Evolutionary conservation across 768 basidiomycete species (phyloP), one percentile per base, ranked within the genome.

Genomic region (Suillus tomentosus): DNA sequence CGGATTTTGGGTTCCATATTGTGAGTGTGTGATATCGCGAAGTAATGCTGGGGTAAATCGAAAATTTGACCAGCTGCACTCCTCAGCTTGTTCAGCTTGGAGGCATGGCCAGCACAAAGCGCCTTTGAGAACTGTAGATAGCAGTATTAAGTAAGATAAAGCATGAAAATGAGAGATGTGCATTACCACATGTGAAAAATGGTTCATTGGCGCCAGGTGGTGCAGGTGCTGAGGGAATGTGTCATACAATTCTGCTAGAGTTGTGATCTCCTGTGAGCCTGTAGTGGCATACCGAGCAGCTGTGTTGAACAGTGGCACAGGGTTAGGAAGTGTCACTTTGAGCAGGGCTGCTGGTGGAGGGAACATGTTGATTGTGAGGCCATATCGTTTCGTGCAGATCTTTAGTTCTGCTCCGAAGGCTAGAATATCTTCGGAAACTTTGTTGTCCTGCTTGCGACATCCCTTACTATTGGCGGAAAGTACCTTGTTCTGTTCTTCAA

Each of bases 281-380:
- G 24, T 37, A 13, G 61, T 42, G 10, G n/a, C 19, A 62, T 62
- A 62, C 39, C 1, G 51, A 22, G 36, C 39, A 13, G 48, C 34
- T 10, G 51, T 27, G 55, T 39, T 27, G 34, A 37, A 42, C 3
- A 37, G 51, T 8, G 5, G 36, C 34, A 14, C 5, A 19, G n/a
- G 39, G 15, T 36, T 37, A n/a, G 51, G 39, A 24, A 34, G 37
- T 56, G 53, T 36, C 14, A 13, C 55, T 37, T 51, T n/a, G 14
- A 62, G 54, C 24, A 62, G 14, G 43, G 36, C 60, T 31, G n/a
- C 27, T 5, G 9, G 39, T 27, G 48, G 34, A 8, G 53, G 37
- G 36, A 37, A 55, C 48, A 55, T 36, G 19, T 62, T 51, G 22
- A 53, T 34, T 51, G 55, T 62, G 7, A 62, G n/a, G 7, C 61